Base-by-base conservation (phyloP, 768 basidiomycete genomes). In the Tephrocybe rancida region DNA sequence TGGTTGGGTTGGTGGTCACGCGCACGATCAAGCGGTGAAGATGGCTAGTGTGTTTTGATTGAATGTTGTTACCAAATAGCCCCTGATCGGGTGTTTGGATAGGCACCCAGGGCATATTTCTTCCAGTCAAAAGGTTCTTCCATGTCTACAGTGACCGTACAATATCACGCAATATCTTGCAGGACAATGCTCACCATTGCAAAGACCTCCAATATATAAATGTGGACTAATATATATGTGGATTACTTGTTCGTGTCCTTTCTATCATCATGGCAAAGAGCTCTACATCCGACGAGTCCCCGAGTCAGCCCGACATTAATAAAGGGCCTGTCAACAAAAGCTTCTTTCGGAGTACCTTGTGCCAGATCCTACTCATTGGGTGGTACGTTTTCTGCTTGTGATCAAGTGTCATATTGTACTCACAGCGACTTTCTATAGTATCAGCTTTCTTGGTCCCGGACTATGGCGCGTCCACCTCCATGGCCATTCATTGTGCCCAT, bases 371-470 rank as follows among this genome's bases (percentile, higher is more conserved):
- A 18, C 32, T 53, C 9, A 48, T 57, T 34, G 51, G 56, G 32
- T 18, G 27, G 51, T 57, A 44, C 25, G 56, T 57, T 14, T 45
- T 45, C n/a, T 44, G 3, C 13, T 25, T 22, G 27, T 44, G 21
- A 39, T 22, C 25, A 27, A 43, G 13, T 5, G 2, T 29, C 19
- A 6, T 16, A 35, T 50, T 38, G 10, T 7, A 38, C 21, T 19
- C n/a, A 41, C 13, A 11, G n/a, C 16, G 8, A 14, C 29, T n/a
- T 25, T 27, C 37, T n/a, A 14, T 25, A 50, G 54, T 16, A 50
- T 55, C 48, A 55, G 48, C 21, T 55, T 55, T 19, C 44, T 55
- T n/a, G 54, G 48, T 2, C 54, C 54, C 1, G 48, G 54, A 22
- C 44, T 55, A 55, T 55, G 48, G 48, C 45, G 44, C 32, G 26